Evolutionary conservation across 164 flowering plant genomes (phyloP), one percentile per base, ranked within the genome.

Genomic region (Vitis labrusca): DNA sequence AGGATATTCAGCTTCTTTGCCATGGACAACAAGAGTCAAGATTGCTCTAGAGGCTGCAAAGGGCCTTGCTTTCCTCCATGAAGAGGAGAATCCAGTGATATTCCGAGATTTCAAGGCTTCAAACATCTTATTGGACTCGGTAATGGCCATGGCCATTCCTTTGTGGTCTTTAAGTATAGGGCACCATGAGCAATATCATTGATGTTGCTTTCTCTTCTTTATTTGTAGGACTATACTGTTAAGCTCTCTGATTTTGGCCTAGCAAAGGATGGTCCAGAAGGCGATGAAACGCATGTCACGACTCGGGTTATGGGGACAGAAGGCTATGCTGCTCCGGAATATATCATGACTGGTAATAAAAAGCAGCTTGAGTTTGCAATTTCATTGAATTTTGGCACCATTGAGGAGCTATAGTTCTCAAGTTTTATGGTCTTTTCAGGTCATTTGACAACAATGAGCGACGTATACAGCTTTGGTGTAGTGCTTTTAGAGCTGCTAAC

Each of bases 291-390:
- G 0, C 93, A 91, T 69, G 83, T 92, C 5, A 74, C 95, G 2
- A 89, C 97, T 0, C 79, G 93, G 1, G 84, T 94, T 8, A 89
- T 94, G 95, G 98, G 98, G 12, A 94, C 98, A 0, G 81, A 88
- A 7, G 98, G 98, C 67, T 94, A 94, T 29, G 97, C 94, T 11
- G 98, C 98, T 6, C 98, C 97, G 0, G 98, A 94, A 54, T 94
- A 92, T 58, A 63, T 92, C 50, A 84, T 74, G 84, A 87, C 95
- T 17, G 96, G 96, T 85, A 73, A 12, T 15, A 49, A 15, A 17
- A 64, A 17, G 13, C 48, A 54, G 17, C 15, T 19, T 8, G 19
- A 63, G 11, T 50, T 50, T 3, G 3, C 10, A 11, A 10, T 61
- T 27, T 51, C 8, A 44, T 59, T 7, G 10, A 23, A 29, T 50